Conservation (phyloP, 108 stramenopile species). For the Skeletonema tropicum region DNA sequence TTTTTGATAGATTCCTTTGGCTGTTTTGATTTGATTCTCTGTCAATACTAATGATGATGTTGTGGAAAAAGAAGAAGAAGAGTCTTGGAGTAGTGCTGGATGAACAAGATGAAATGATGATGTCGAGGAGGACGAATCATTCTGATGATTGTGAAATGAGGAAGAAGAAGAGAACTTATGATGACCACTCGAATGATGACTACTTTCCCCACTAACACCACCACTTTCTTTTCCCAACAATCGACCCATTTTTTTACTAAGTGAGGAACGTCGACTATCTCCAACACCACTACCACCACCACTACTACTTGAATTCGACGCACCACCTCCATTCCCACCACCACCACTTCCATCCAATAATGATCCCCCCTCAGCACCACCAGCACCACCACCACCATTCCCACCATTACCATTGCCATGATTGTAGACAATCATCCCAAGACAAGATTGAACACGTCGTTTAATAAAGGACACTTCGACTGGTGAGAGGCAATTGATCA, state of each 20-base stretch:
- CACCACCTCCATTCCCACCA: background rate
- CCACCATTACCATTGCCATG: background rate
- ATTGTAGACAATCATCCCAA: background rate
- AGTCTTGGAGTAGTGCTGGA: slow-evolving; percentile 29
- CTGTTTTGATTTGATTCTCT: background rate
- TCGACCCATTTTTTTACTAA: slow-evolving; percentile 8
- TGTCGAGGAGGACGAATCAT: background rate
- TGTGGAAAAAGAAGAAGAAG: background rate
- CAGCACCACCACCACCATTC: background rate
- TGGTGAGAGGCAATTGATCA: slow-evolving; percentile 20
- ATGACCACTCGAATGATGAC: too few relatives aligned
- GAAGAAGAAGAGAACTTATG: background rate
- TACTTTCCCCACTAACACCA: background rate
- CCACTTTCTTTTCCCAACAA: background rate
- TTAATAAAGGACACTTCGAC: slow-evolving; percentile 36
- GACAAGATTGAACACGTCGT: slow-evolving; percentile 4
- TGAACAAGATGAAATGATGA: background rate
- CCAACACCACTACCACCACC: background rate
- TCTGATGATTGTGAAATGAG: background rate
- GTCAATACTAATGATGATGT: background rate
- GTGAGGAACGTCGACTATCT: background rate
- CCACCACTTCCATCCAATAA: background rate
- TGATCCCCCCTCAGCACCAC: background rate
- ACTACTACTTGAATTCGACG: too few relatives aligned
- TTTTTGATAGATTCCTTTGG: slow-evolving; percentile 29